Percentiles rank a stretch among this genome's conserved stretches.
Evolutionary conservation across 1,139 yeast species (phyloP).

Genomic region (Suhomyces bribrorum): DNA sequence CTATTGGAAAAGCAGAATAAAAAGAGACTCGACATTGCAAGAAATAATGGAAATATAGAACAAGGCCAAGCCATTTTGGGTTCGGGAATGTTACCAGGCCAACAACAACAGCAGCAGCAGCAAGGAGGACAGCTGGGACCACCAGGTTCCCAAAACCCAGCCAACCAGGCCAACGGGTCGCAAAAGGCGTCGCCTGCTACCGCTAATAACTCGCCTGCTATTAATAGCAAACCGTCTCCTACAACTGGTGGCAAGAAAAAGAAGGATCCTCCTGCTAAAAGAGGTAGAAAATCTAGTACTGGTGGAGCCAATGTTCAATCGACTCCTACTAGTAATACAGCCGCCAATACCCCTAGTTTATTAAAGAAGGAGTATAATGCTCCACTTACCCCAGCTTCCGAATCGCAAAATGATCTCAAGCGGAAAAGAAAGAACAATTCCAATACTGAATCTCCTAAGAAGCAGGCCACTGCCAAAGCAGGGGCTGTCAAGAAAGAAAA

Average conservation of each 20-base stretch:
- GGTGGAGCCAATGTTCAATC: slow-evolving; percentile 16
- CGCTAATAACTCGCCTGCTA: slow-evolving; percentile 32
- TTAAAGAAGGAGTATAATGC: slow-evolving; percentile 39
- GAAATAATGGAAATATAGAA: slow-evolving; percentile 33
- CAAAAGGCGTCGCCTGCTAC: slow-evolving; percentile 33
- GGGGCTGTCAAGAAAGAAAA: slow-evolving; percentile 19
- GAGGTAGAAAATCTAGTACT: slow-evolving; percentile 39
- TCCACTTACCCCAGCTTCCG: slow-evolving; percentile 49
- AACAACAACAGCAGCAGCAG: slow-evolving; percentile 15
- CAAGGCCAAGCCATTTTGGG: slow-evolving; percentile 13
- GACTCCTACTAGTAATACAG: slow-evolving; percentile 18
- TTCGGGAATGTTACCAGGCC: slow-evolving; percentile 27
- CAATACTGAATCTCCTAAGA: slow-evolving; percentile 39
- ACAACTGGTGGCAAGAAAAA: slow-evolving; percentile 21
- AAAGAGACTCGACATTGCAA: slow-evolving; percentile 55
- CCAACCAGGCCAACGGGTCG: neutral
- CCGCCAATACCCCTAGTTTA: slow-evolving; percentile 28
- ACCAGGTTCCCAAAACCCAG: slow-evolving; percentile 11
- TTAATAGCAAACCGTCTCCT: slow-evolving; percentile 43
- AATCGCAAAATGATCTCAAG: slow-evolving; percentile 31
- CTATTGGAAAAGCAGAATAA: slow-evolving; percentile 71
- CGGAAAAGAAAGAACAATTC: slow-evolving; percentile 28
- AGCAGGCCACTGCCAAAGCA: slow-evolving; percentile 20
- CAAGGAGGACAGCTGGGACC: slow-evolving; percentile 20
- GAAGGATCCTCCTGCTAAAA: slow-evolving; percentile 32